A percentile compares a stretch with the other conserved stretches of the same genome.
phyloP scores from a whole-genome alignment of 2,329 filamentous ascomycete genomes.

The Sphaerulina vaccinii region DNA sequence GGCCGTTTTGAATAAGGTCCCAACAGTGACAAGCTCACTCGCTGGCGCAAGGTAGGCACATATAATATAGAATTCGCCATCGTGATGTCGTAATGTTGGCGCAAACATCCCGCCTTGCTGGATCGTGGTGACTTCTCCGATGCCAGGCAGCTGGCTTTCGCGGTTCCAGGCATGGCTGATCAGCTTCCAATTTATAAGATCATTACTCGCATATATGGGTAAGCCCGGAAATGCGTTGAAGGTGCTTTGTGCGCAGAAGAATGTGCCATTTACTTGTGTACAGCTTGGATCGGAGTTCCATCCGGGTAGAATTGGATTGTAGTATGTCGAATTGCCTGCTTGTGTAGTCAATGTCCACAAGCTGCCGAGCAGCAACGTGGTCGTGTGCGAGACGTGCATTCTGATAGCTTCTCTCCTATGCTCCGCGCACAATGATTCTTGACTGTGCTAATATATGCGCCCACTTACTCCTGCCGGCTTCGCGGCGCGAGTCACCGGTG shows the following conservation, averaged over 20 bases:
- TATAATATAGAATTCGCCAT: conserved; percentile 43
- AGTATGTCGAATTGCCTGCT: conserved; percentile 26
- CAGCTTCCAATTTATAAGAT: conserved; percentile 45
- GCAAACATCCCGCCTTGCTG: conserved; percentile 43
- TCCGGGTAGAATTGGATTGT: conserved; percentile 50
- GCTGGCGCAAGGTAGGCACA: conserved; percentile 6
- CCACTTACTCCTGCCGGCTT: no score
- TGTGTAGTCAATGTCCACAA: neutral
- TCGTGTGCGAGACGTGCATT: neutral
- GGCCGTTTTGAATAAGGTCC: conserved; percentile 45
- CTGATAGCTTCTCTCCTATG: no score
- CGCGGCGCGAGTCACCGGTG: no score
- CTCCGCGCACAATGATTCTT: no score
- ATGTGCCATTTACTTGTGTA: conserved; percentile 44
- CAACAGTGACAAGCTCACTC: neutral
- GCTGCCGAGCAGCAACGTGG: neutral
- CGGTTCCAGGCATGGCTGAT: conserved; percentile 40
- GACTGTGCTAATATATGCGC: no score
- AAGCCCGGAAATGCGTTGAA: conserved; percentile 49
- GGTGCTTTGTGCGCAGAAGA: conserved; percentile 48
- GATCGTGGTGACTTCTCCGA: conserved; percentile 34
- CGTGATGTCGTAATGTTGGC: conserved; percentile 42
- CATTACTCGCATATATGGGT: conserved; percentile 46
- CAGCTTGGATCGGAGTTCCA: conserved; percentile 50
- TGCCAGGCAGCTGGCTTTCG: conserved; percentile 40